These are phyloP conservation scores for Bipolaris bicolor DNA, from an alignment of 2,329 filamentous ascomycete species.

Conservation along the genomic window DNA sequence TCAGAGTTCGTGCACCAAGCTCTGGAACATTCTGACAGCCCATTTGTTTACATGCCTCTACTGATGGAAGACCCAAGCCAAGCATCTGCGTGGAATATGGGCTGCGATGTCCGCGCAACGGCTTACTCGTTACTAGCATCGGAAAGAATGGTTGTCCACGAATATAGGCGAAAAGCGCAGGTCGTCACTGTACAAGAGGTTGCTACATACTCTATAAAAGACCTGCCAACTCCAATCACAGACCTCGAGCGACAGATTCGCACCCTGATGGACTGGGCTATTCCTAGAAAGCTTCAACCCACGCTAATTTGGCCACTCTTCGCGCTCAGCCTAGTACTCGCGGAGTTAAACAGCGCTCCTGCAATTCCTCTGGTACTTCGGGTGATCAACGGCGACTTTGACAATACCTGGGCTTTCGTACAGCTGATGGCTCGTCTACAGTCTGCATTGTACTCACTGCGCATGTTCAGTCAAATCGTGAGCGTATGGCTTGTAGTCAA, in stretches of 20 bases:
- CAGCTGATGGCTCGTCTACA: conserved; percentile 52
- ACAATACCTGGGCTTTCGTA: conserved; percentile 47
- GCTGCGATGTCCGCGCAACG: conserved; percentile 44
- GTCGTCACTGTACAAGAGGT: conserved; percentile 29
- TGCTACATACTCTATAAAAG: conserved; percentile 9
- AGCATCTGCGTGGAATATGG: conserved; percentile 52
- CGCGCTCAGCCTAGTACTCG: conserved; percentile 30
- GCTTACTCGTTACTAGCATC: conserved; percentile 48
- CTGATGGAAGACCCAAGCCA: conserved; percentile 58
- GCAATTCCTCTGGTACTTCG: conserved; percentile 21
- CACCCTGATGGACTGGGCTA: conserved; percentile 26
- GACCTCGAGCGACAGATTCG: conserved; percentile 24
- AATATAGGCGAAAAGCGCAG: conserved; percentile 50
- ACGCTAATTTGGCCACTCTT: conserved; percentile 36
- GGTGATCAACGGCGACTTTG: conserved; percentile 38
- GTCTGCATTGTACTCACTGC: conserved; percentile 52
- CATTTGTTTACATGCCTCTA: conserved; percentile 67
- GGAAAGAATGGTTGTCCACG: conserved; percentile 31
- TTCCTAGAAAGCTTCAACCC: conserved; percentile 13
- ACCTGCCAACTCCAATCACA: conserved; percentile 4
- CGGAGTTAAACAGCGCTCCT: conserved; percentile 30
- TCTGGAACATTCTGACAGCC: conserved; percentile 21
- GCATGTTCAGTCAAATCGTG: conserved; percentile 51
- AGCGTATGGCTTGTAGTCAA: conserved; percentile 26
- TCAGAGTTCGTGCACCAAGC: conserved; percentile 42